Percentiles rank a stretch among this genome's conserved stretches.
phyloP scores from a whole-genome alignment of 1,139 yeast species.

The Yamadazyma spencermartinsiae region DNA sequence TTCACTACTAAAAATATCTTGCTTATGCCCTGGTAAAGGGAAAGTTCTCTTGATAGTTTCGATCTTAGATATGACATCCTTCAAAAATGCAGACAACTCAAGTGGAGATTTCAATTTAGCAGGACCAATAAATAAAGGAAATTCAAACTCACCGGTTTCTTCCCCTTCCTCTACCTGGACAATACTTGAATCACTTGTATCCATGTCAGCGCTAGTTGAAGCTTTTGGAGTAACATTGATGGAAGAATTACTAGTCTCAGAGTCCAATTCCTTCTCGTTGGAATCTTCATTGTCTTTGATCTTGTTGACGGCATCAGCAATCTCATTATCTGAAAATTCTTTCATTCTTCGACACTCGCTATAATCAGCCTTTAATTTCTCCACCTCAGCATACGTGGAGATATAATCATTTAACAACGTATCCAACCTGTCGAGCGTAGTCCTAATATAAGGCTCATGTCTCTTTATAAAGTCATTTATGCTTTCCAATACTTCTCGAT shows the following conservation, averaged over 20 bases:
- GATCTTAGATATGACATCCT: conserved; percentile 25
- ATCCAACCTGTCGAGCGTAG: conserved; percentile 25
- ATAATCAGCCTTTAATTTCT: conserved; percentile 31
- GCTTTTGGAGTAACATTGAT: conserved; percentile 6
- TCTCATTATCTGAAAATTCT: conserved; percentile 26
- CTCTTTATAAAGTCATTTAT: conserved; percentile 37
- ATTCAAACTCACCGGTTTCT: conserved; percentile 20
- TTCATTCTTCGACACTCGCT: conserved; percentile 32
- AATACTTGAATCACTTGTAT: conserved; percentile 6
- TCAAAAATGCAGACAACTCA: conserved; percentile 26
- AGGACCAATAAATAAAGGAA: conserved; percentile 39
- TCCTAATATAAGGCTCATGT: conserved; percentile 37
- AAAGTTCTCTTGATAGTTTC: conserved; percentile 34
- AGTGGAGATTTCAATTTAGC: conserved; percentile 18
- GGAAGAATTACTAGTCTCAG: conserved; percentile 7
- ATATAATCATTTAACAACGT: conserved; percentile 30
- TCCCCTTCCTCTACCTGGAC: conserved; percentile 1
- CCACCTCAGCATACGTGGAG: conserved; percentile 25
- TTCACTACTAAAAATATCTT: conserved; percentile 43
- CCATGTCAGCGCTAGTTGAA: conserved; percentile 3
- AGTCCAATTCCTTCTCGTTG: not conserved
- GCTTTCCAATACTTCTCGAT: conserved; percentile 36
- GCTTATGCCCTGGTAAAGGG: conserved; percentile 43
- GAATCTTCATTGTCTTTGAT: conserved; percentile 5
- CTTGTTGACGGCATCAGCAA: conserved; percentile 9